Evolutionary conservation across 2,329 filamentous ascomycete genomes (phyloP).

Genomic region (Waltergamsia citrina): DNA sequence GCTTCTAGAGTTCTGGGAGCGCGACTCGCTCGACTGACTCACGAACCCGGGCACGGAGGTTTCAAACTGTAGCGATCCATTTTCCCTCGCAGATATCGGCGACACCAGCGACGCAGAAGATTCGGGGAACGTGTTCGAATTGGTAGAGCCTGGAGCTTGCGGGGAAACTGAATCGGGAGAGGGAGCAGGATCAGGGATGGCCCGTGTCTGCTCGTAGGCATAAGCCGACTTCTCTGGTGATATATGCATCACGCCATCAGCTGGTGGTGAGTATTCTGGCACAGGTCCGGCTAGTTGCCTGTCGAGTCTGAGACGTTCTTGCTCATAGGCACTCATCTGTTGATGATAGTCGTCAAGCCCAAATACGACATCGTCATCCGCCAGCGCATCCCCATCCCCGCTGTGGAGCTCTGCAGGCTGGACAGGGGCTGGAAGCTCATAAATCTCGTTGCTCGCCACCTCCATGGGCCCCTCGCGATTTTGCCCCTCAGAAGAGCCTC

Average conservation of each 20-base stretch:
- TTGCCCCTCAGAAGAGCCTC: too few species aligned
- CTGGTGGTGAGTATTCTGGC: conserved; percentile 37
- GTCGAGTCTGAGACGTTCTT: conserved; percentile 39
- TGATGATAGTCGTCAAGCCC: conserved; percentile 8
- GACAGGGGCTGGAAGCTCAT: conserved; percentile 37
- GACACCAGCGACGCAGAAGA: conserved; percentile 1
- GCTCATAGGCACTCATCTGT: conserved; percentile 37
- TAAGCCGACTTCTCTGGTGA: conserved; percentile 18
- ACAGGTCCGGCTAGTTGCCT: conserved; percentile 39
- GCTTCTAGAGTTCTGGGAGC: too few species aligned
- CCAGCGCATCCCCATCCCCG: conserved; percentile 22
- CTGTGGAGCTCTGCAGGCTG: conserved; percentile 41
- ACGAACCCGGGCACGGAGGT: background rate
- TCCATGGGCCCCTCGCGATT: conserved; percentile 17
- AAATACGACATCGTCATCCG: conserved; percentile 21
- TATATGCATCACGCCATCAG: conserved; percentile 12
- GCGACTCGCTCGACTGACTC: too few species aligned
- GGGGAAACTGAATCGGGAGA: background rate
- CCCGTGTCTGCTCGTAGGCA: background rate
- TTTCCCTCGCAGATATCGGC: conserved; percentile 1
- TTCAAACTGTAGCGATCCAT: background rate
- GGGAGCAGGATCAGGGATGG: background rate
- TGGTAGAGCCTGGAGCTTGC: background rate
- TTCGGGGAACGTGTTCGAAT: conserved; percentile 1
- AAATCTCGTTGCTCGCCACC: conserved; percentile 35